Evolutionary conservation across 192 early-diverging fungal genomes (phyloP).

Genomic region (Backusella sp.): DNA sequence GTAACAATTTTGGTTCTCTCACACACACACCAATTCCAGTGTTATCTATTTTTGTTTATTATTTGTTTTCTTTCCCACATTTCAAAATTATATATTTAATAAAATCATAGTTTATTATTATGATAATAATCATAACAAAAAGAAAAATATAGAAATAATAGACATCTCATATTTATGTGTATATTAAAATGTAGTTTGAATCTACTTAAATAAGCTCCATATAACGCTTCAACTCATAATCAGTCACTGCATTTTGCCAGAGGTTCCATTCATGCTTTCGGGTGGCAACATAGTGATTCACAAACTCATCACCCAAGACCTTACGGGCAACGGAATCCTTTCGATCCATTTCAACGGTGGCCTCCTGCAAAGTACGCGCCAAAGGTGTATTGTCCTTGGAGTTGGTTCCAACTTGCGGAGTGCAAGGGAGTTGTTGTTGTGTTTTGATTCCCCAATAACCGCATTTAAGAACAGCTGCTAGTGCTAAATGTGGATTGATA

Average conservation of each 20-base stretch:
- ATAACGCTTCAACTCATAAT: constrained; percentile 69
- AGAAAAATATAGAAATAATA: too few species aligned
- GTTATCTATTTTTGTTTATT: background rate
- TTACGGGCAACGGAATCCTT: constrained; percentile 64
- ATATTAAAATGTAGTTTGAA: background rate
- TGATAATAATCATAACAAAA: background rate
- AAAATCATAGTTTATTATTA: background rate
- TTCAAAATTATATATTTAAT: background rate
- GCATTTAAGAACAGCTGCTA: constrained; percentile 67
- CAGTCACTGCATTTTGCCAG: constrained; percentile 73
- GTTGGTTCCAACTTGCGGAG: background rate
- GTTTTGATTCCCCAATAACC: constrained; percentile 71
- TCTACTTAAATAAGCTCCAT: constrained; percentile 57
- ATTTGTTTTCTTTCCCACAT: background rate
- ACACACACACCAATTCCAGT: background rate
- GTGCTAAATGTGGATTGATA: constrained; percentile 75
- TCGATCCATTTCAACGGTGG: constrained; percentile 60
- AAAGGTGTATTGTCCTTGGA: constrained; percentile 35
- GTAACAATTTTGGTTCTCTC: background rate
- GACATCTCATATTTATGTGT: background rate
- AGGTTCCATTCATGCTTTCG: constrained; percentile 69
- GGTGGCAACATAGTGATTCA: constrained; percentile 77
- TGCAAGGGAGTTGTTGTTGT: constrained; percentile 44
- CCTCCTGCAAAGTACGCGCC: constrained; percentile 64
- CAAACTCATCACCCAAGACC: constrained; percentile 73